Evolutionary conservation across 2,329 filamentous ascomycete species (phyloP).

Genomic region (Colletotrichum sojae): DNA sequence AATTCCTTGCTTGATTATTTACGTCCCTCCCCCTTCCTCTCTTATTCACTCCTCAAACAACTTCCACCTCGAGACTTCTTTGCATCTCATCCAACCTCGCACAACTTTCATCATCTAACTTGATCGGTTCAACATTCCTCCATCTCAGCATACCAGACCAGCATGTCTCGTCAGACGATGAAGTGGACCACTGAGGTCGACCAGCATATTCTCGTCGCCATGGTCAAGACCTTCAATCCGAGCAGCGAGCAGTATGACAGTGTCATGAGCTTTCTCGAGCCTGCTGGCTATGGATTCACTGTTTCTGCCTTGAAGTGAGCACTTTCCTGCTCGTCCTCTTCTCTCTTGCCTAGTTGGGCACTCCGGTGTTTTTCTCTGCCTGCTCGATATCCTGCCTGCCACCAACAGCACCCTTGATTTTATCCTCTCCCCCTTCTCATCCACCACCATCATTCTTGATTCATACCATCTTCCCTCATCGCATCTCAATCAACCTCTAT

Average conservation of each 20-base stretch:
- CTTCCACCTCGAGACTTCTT: too few species aligned
- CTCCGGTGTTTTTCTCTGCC: conserved; percentile 7
- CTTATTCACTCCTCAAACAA: too few species aligned
- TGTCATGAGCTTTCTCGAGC: conserved; percentile 48
- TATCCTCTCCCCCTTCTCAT: not conserved
- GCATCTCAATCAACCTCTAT: not conserved
- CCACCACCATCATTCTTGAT: not conserved
- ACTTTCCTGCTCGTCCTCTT: conserved; percentile 4
- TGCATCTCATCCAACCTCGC: too few species aligned
- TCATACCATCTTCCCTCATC: not conserved
- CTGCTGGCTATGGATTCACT: conserved; percentile 57
- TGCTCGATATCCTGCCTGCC: not conserved
- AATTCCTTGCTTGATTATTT: too few species aligned
- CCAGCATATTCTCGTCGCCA: conserved; percentile 58
- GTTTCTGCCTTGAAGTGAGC: conserved; percentile 57
- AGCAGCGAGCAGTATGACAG: conserved; percentile 51
- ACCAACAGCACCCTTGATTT: conserved; percentile 10
- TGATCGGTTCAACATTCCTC: not conserved
- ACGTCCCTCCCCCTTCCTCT: too few species aligned
- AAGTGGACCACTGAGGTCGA: conserved; percentile 60
- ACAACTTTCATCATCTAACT: conserved; percentile 4
- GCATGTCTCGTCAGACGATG: conserved; percentile 47
- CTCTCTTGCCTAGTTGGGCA: conserved; percentile 1
- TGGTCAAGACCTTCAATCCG: conserved; percentile 56
- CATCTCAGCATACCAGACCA: conserved; percentile 25